These are phyloP conservation scores for Penicillium arizonense DNA, from an alignment of 495 filamentous ascomycete genomes.

Conservation along the genomic window DNA sequence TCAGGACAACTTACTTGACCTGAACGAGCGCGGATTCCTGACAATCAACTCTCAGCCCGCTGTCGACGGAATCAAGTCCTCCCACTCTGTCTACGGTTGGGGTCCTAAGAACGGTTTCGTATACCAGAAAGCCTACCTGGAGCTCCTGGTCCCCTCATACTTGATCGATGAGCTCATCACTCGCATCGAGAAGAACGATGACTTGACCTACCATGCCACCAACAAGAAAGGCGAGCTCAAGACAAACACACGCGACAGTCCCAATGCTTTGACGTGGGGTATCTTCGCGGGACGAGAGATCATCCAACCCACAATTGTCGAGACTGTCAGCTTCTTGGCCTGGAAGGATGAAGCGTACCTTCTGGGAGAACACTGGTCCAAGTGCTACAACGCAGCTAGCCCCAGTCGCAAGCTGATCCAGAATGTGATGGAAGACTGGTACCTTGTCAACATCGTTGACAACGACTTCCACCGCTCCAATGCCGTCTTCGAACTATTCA, in stretches of 20 bases:
- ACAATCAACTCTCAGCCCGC: slow-evolving; percentile 98
- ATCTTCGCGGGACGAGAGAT: slow-evolving; percentile 99
- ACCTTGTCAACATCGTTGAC: slow-evolving; percentile 91
- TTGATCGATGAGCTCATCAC: slow-evolving; percentile 74
- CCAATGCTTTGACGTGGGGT: slow-evolving; percentile 98
- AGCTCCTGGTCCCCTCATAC: slow-evolving; percentile 80
- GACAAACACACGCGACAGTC: slow-evolving; percentile 81
- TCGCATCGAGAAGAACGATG: slow-evolving; percentile 73
- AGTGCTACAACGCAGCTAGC: slow-evolving; percentile 75
- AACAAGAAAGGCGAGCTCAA: slow-evolving; percentile 74
- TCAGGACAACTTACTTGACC: slow-evolving; percentile 67
- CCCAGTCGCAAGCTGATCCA: slow-evolving; percentile 83
- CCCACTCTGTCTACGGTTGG: slow-evolving; percentile 87
- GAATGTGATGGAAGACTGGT: slow-evolving; percentile 84
- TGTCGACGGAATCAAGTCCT: slow-evolving; percentile 88
- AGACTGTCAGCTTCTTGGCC: slow-evolving; percentile 94
- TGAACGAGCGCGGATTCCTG: slow-evolving; percentile 84
- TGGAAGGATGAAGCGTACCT: slow-evolving; percentile 99
- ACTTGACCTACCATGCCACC: slow-evolving; percentile 91
- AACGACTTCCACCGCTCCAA: neutral
- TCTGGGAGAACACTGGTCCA: slow-evolving; percentile 90
- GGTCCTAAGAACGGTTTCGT: slow-evolving; percentile 93
- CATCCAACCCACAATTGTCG: slow-evolving; percentile 98
- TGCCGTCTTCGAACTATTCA: slow-evolving; percentile 50
- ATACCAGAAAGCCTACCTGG: slow-evolving; percentile 97